Conservation (phyloP, 2,329 filamentous ascomycete species). For the Daldinia sp. region DNA sequence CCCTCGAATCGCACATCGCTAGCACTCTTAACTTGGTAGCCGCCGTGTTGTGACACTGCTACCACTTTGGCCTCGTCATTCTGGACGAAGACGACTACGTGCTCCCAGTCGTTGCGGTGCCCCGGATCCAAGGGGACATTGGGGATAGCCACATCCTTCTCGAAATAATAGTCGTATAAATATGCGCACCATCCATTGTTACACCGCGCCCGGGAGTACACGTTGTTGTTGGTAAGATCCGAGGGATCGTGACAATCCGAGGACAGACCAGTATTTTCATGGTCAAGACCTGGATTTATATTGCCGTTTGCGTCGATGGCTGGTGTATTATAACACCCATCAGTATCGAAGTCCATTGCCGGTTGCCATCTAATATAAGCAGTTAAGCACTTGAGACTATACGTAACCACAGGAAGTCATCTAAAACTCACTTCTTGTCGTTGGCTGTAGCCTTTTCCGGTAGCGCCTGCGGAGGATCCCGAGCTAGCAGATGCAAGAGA, state of each 20-base stretch:
- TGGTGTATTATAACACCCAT: slow-evolving; percentile 57
- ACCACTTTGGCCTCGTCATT: slow-evolving; percentile 46
- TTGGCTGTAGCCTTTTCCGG: slow-evolving; percentile 46
- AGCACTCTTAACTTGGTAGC: slow-evolving; percentile 45
- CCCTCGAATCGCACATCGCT: slow-evolving; percentile 49
- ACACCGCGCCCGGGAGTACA: slow-evolving; percentile 58
- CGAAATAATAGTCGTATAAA: slow-evolving; percentile 61
- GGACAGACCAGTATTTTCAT: slow-evolving; percentile 48
- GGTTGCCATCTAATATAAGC: slow-evolving; percentile 44
- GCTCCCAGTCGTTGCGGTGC: slow-evolving; percentile 56
- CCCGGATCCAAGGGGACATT: slow-evolving; percentile 50
- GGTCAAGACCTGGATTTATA: slow-evolving; percentile 50
- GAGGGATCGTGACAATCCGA: slow-evolving; percentile 52
- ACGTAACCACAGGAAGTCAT: slow-evolving; percentile 2
- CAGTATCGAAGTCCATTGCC: slow-evolving; percentile 53
- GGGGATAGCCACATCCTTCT: slow-evolving; percentile 56
- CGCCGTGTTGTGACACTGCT: slow-evolving; percentile 49
- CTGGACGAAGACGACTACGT: slow-evolving; percentile 50
- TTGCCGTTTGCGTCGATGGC: slow-evolving; percentile 54
- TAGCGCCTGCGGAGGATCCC: slow-evolving; percentile 47
- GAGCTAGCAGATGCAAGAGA: slow-evolving; percentile 40
- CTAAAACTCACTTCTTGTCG: slow-evolving; percentile 46
- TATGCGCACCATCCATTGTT: slow-evolving; percentile 60
- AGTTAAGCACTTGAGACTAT: slow-evolving; percentile 16
- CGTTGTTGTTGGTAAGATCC: slow-evolving; percentile 56